These are phyloP conservation scores for Fragaria vesca DNA, from an alignment of 306 rosid species.

Conservation along the genomic window DNA sequence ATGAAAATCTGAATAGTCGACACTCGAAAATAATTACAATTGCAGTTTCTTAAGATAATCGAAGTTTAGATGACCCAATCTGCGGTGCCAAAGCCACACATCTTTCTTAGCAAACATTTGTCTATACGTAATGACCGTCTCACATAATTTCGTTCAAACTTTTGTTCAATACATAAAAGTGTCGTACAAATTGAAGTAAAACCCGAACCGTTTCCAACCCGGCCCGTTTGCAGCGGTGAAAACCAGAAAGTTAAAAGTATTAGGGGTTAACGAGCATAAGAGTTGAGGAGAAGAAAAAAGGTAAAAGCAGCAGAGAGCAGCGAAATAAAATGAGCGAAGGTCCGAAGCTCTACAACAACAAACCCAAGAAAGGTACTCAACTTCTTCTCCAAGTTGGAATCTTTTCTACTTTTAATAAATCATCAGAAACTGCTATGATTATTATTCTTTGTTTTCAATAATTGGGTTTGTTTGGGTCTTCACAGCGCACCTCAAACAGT, in stretches of 20 bases:
- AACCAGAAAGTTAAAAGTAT: neutral
- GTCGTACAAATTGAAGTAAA: too few relatives aligned
- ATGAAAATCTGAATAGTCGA: too few relatives aligned
- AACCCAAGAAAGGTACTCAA: slow-evolving; percentile 66
- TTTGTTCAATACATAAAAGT: too few relatives aligned
- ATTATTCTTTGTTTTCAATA: slow-evolving; percentile 16
- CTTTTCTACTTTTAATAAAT: too few relatives aligned
- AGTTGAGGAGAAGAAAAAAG: neutral
- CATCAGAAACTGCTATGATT: neutral
- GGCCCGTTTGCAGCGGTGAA: neutral
- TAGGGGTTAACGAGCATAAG: too few relatives aligned
- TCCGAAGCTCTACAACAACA: slow-evolving; percentile 61
- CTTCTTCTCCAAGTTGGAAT: neutral
- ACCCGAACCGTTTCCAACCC: neutral
- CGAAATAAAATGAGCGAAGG: slow-evolving; percentile 38
- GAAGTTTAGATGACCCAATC: too few relatives aligned
- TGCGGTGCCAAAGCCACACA: too few relatives aligned
- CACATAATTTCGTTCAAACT: too few relatives aligned
- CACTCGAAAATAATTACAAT: too few relatives aligned
- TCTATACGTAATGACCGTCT: too few relatives aligned
- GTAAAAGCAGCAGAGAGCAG: neutral
- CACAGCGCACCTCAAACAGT: slow-evolving; percentile 55
- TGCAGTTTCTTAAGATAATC: too few relatives aligned
- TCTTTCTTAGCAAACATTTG: too few relatives aligned
- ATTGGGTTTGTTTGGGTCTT: slow-evolving; percentile 14